These are phyloP conservation scores for Fusarium nanum DNA, from an alignment of 2,329 filamentous ascomycete species.

Conservation along the genomic window DNA sequence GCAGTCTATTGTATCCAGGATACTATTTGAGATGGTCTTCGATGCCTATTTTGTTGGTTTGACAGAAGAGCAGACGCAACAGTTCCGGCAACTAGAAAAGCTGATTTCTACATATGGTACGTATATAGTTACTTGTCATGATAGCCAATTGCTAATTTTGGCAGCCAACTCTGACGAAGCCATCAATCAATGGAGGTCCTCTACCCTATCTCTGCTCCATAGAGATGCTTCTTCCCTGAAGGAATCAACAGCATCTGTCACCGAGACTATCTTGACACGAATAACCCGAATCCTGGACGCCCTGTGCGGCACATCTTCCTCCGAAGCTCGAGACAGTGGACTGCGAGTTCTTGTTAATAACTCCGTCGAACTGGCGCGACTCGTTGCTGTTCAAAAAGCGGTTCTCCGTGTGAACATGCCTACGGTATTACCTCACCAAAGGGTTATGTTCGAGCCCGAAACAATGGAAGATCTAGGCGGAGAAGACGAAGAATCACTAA, in stretches of 20 bases:
- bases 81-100: conserved; percentile 62
- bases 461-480: conserved; percentile 76
- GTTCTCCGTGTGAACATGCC: conserved; percentile 68
- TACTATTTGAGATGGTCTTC: conserved; percentile 72
- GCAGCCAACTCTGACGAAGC: conserved; percentile 60
- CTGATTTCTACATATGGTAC: conserved; percentile 45
- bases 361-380: conserved; percentile 67
- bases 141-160: background rate
- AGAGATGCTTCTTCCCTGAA: conserved; percentile 63
- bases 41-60: conserved; percentile 72
- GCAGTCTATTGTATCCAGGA: conserved; percentile 69
- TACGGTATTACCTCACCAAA: conserved; percentile 63
- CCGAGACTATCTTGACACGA: conserved; percentile 58
- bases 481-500: conserved; percentile 67
- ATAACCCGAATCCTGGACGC: conserved; percentile 63
- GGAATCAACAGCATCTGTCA: conserved; percentile 57
- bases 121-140: background rate
- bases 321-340: conserved; percentile 62
- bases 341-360: conserved; percentile 64
- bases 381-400: conserved; percentile 69
- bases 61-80: conserved; percentile 62
- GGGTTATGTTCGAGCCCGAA: conserved; percentile 65
- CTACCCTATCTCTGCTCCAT: conserved; percentile 69
- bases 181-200: conserved; percentile 74
- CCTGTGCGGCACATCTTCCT: conserved; percentile 57